Evolutionary conservation across 768 basidiomycete genomes (phyloP), one percentile per base, ranked within the genome.

Genomic region (Pholiota conissans): DNA sequence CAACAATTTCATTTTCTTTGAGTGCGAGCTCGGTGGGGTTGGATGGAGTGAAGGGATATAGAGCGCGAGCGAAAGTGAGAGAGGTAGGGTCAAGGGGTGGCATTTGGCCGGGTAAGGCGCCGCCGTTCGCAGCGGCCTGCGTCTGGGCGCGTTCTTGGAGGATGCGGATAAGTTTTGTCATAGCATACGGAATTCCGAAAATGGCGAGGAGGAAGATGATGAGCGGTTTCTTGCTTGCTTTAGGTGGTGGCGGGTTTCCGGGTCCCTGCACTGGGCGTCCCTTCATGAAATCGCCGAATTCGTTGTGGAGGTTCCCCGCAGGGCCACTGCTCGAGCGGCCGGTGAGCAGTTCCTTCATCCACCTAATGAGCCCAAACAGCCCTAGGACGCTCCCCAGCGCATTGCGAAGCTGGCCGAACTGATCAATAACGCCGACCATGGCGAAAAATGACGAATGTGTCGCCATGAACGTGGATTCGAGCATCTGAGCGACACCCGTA

Each of bases 401-500:
- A 63, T 95, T 90, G 49, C 94, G 84, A 40, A 98, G 84, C 64
- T 93, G 92, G 2, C 86, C 87, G 66, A 99, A 89, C 68, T 99
- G 97, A 67, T 99, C 97, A 35, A 95, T 82, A 45, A 99, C 96
- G 60, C 93, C 92, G 50, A 95, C 93, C 89, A 96, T 94, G 56
- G 94, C 93, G 71, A 95, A 96, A 68, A 96, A 96, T 8, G 87
- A 90, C 0, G 91, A 93, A 71, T 96, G 94, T 0, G 94, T 96
- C 2, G 96, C 96, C 89, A 98, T 91, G 74, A 96, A 98, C 5
- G 96, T 98, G 30, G 86, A 89, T 72, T 98, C 96, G 68, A 99
- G 87, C 86, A 99, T 95, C 71, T 98, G 96, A 0, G 96, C 89
- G 60, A 99, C 87, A 22, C 95, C 95, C 0, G 87, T 81, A 74